Evolutionary conservation across 768 basidiomycete species (phyloP).

Genomic region (Podaxis carcinomalis): DNA sequence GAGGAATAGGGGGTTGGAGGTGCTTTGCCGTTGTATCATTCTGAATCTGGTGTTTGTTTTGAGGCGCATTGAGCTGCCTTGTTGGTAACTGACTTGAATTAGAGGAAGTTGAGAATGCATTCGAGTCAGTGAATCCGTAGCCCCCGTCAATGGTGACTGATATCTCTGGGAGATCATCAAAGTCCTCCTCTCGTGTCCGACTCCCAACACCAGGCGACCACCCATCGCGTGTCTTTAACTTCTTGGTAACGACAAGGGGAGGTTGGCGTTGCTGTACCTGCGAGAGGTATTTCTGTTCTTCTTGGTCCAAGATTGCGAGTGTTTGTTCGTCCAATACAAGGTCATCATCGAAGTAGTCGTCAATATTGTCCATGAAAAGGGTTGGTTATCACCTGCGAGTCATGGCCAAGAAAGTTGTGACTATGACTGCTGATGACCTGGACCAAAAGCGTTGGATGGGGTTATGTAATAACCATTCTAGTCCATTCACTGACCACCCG

Average conservation of each 20-base stretch:
- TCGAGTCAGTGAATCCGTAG: conserved; percentile 39
- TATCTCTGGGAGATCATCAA: conserved; percentile 57
- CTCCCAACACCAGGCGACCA: conserved; percentile 33
- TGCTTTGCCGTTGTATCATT: background rate
- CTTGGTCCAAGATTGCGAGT: conserved; percentile 56
- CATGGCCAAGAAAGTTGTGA: background rate
- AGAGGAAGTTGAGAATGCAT: conserved; percentile 13
- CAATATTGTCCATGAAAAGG: conserved; percentile 52
- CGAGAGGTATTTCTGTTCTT: conserved; percentile 40
- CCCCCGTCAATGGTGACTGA: conserved; percentile 41
- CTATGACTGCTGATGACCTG: background rate
- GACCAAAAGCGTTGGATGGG: background rate
- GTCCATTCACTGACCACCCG: background rate
- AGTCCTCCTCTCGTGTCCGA: conserved; percentile 23
- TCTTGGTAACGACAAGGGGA: conserved; percentile 44
- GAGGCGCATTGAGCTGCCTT: background rate
- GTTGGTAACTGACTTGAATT: conserved; percentile 6
- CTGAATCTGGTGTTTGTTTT: background rate
- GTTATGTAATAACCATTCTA: conserved; percentile 6
- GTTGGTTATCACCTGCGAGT: background rate
- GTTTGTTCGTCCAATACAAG: conserved; percentile 59
- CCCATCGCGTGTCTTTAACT: conserved; percentile 46
- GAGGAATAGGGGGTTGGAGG: background rate
- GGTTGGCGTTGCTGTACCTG: conserved; percentile 16
- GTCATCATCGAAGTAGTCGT: conserved; percentile 63